Base-by-base conservation (phyloP, 2,329 filamentous ascomycete species). In the Cladosporium halotolerans region DNA sequence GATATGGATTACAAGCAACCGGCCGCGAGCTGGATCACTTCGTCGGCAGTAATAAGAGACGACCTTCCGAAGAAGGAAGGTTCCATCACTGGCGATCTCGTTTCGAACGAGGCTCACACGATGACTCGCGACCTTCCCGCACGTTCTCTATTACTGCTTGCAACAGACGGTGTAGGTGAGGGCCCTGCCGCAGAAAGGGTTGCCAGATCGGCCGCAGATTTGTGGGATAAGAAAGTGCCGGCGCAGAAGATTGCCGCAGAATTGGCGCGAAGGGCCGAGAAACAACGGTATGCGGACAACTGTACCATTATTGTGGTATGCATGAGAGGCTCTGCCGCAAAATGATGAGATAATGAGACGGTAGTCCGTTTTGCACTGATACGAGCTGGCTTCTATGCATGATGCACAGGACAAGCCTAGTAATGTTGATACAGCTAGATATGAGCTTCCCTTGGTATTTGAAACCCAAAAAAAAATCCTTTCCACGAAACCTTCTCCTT, bases 1-100 rank as follows among this genome's bases (percentile, higher is more conserved):
- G 48, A 51, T 14, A 44, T 43, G 40, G 48, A 51, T 9, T 51
- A 51, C 48, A 51, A 51, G 31, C 48, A 44, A 13, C 48, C 48
- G 13, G 48, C 39, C n/a, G 48, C 48, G 14, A 44, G 48, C 9
- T 44, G 40, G 40, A 51, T 51, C 9, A 51, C 48, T n/a, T 51
- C 48, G 6, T 51, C 48, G 2, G 14, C 40, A 2, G 48, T 51
- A 2, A 36, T 51, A 13, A 31, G 48, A 43, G 48, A 51, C n/a
- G 48, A 51, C 18, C 32, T 51, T 2, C 48, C 48, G 7, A 51
- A 51, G 40, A 51, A 36, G 13, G 40, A 36, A 51, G 48, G 48
- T 11, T 51, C 48, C 14, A 51, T 51, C 16, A 51, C 40, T 9
- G 48, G 48, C 40, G 48, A 51, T 23, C 48, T 51, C 11, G 33